Evolutionary conservation across 805 yeast species (phyloP), one percentile per base, ranked within the genome.

Genomic region (Millerozyma acaciae): DNA sequence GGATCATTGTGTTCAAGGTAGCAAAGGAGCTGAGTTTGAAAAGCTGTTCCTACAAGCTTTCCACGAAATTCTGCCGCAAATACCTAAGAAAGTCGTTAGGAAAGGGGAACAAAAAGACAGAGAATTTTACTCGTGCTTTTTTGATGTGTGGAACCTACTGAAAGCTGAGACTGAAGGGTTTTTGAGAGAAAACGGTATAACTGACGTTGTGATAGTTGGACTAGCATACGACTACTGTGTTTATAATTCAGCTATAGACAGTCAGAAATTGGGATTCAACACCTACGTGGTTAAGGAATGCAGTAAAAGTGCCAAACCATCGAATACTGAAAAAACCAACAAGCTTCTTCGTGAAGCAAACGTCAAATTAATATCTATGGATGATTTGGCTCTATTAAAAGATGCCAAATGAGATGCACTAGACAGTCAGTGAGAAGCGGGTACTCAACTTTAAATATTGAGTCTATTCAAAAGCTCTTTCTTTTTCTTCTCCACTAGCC

Each of bases 161-260:
- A 64, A 75, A 26, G 88, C 97, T 0, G 89, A 78, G 34, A 61
- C 88, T 41, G 66, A 70, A 33, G 54, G 51, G 1, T 58, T 69
- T 26, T 65, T 89, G 40, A 54, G 50, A 16, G 47, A 62, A 1
- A 52, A 70, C 24, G 59, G 55, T 0, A 75, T 86, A 26, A 68
- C 73, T 2, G 73, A 78, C 26, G 87, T 88, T 1, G 76, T 68
- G 28, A 70, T 84, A 15, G 90, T 80, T 2, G 97, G 97, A 0
- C 48, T 89, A 14, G 96, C 97, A 0, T 77, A 78, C 42, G 97
- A 89, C 52, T 87, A 65, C 55, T 89, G 97, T 55, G 97, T 90
- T 3, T 60, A 78, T 45, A 70, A 78, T 50, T 80, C 94, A 0
- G 87, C 95, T 0, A 53, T 76, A 16, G 94, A 89, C 36, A 70